Evolutionary conservation across 1,139 yeast genomes (phyloP).

Genomic region (Hansenula lynferdii): DNA sequence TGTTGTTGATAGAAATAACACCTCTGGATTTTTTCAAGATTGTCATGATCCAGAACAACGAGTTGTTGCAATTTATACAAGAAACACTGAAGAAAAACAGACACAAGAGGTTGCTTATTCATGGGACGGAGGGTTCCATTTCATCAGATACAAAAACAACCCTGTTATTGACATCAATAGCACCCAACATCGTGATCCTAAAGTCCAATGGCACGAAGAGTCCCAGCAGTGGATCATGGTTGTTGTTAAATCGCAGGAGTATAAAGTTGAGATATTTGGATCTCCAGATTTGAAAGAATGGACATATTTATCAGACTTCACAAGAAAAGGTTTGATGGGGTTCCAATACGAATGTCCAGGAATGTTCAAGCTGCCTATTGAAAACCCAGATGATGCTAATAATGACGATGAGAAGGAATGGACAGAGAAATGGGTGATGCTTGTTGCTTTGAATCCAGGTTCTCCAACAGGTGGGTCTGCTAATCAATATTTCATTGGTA

Average conservation of each 20-base stretch:
- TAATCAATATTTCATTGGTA: conserved; percentile 35
- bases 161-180: conserved; percentile 29
- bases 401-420: too few species aligned
- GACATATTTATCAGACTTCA: conserved; percentile 27
- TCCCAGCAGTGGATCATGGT: conserved; percentile 32
- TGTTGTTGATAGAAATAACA: conserved; percentile 31
- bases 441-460: conserved; percentile 33
- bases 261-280: conserved; percentile 27
- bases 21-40: conserved; percentile 30
- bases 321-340: conserved; percentile 28
- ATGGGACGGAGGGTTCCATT: conserved; percentile 32
- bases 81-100: conserved; percentile 21
- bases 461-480: conserved; percentile 33
- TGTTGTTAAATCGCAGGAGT: conserved; percentile 30
- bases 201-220: conserved; percentile 33
- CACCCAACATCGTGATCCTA: conserved; percentile 35
- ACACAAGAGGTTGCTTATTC: conserved; percentile 32
- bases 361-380: conserved; percentile 25
- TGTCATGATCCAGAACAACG: conserved; percentile 25
- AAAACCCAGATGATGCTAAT: conserved; percentile 11
- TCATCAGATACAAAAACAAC: conserved; percentile 25
- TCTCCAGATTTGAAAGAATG: conserved; percentile 28
- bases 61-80: conserved; percentile 33
- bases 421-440: conserved; percentile 34
- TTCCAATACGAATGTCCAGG: conserved; percentile 37